Conservation (phyloP, 768 basidiomycete genomes). For the Hericium rajendrae region DNA sequence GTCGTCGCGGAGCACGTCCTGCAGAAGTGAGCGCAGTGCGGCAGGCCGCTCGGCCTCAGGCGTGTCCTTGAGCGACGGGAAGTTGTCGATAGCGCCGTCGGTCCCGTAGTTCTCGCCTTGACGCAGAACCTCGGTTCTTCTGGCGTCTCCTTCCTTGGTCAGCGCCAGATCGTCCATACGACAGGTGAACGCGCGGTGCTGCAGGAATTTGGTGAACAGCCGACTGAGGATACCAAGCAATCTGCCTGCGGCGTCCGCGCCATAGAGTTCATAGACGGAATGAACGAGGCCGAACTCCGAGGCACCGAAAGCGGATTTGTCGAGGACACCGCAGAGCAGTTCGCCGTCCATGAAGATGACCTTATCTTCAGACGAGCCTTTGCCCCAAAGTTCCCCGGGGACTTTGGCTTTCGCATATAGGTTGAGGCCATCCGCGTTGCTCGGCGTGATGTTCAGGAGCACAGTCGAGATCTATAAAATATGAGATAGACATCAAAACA, state of each 20-base stretch:
- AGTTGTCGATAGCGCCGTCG: conserved; percentile 83
- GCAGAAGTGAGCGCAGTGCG: conserved; percentile 59
- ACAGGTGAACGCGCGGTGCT: conserved; percentile 95
- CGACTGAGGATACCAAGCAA: conserved; percentile 90
- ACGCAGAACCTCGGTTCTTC: conserved; percentile 57
- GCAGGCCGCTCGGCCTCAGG: conserved; percentile 43
- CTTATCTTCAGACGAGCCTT: conserved; percentile 68
- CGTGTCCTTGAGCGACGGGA: conserved; percentile 57
- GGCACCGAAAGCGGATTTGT: conserved; percentile 96
- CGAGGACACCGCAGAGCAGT: conserved; percentile 85
- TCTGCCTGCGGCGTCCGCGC: conserved; percentile 78
- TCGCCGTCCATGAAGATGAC: conserved; percentile 91
- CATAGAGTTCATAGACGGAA: conserved; percentile 93
- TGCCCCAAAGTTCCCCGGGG: conserved; percentile 77
- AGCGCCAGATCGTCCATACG: conserved; percentile 96
- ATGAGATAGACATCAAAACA: not conserved
- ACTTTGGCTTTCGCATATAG: conserved; percentile 84
- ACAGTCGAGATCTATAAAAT: conserved; percentile 78
- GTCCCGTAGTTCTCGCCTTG: conserved; percentile 68
- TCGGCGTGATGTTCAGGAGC: conserved; percentile 83
- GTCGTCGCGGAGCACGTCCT: conserved; percentile 91
- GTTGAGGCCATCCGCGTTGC: conserved; percentile 70
- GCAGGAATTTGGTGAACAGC: conserved; percentile 93
- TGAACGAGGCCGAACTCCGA: conserved; percentile 94
- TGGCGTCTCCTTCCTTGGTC: conserved; percentile 69